Evolutionary conservation across 495 filamentous ascomycete species (phyloP), one percentile per base, ranked within the genome.

Genomic region (Geopyxis carbonaria): DNA sequence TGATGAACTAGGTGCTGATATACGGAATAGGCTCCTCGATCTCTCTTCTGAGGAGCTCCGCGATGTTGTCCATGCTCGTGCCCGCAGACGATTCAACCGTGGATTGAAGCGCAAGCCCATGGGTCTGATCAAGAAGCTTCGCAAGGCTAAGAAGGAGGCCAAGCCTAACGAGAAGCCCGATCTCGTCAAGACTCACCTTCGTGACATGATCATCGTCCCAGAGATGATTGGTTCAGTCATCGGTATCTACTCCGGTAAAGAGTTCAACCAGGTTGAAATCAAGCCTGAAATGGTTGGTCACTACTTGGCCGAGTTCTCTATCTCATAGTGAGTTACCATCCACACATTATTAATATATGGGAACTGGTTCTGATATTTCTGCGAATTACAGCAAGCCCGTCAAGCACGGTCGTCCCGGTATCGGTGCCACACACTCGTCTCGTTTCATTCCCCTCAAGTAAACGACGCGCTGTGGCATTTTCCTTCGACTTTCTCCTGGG

Each of bases 271-370:
- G 73, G 84, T 97, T 53, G 89, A 97, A 65, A 89, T 97, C 68
- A 93, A 92, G 75, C 89, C 89, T 44, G 89, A 97, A 76, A 97
- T 97, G 89, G 89, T 97, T 67, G 89, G 89, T 59, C 85, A 93
- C 72, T 97, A 97, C 74, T 72, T 97, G 44, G 89, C 70, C 60
- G 89, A 97, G 69, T 97, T 97, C 73, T 92, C 82, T 46, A 97
- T 97, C 67, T 83, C 83, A 67, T 97, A 97, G 85, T 93, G 78
- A 57, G 85, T 84, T 44, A 34, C 31, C 24, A 31, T 15, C n/a
- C 24, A 22, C 13, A 15, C 27, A 22, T 25, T 28, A 11, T 8
- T 23, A 23, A 15, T 2, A 6, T 24, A 8, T 14, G 4, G 23
- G 1, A 22, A 10, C 14, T 13, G 22, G 29, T 33, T 18, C 2